Evolutionary conservation across 2,329 filamentous ascomycete species (phyloP), one percentile per base, ranked within the genome.

Genomic region (Colletotrichum brevisporum): DNA sequence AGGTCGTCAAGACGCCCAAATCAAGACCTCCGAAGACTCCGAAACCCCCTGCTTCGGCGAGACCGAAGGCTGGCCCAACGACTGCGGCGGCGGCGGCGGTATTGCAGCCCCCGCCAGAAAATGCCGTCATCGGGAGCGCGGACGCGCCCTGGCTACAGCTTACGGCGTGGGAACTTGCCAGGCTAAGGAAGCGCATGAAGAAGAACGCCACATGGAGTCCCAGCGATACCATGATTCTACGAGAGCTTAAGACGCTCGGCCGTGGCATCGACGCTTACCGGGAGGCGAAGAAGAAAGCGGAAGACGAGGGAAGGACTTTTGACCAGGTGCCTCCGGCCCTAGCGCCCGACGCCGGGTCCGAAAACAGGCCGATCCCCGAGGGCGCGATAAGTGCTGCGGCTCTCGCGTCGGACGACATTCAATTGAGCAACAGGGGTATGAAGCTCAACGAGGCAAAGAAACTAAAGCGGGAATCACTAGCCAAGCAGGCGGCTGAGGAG

Each of bases 131-230:
- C 15, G 89, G 89, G 31, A 89, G 88, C 63, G 74, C 83, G 3
- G 86, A 91, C 74, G 86, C 88, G 12, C 90, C 90, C 0, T 92
- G 90, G 90, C 82, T 91, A 26, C 89, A 89, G 73, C 83, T 92
- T 45, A 91, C 89, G 6, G 82, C 85, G 16, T 91, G 88, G 71
- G 90, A 92, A 76, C 83, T 92, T 54, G 90, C 89, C 1, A 87
- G 90, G 71, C 84, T 96, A 8, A 85, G 93, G 69, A 96, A 96
- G 81, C 87, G 92, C 18, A 96, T 96, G 93, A 96, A 96, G 86
- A 96, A 96, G 85, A 96, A 96, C 75, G 92, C 93, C 0, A 91
- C 93, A 5, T 96, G 93, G 93, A 90, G 89, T 3, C 93, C 93
- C 0, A 95, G 92, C 71, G 92, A 94, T 74, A 95, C 93, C 0